Evolutionary conservation across 2,329 filamentous ascomycete species (phyloP).

Genomic region (Pezicula neosporulosa): DNA sequence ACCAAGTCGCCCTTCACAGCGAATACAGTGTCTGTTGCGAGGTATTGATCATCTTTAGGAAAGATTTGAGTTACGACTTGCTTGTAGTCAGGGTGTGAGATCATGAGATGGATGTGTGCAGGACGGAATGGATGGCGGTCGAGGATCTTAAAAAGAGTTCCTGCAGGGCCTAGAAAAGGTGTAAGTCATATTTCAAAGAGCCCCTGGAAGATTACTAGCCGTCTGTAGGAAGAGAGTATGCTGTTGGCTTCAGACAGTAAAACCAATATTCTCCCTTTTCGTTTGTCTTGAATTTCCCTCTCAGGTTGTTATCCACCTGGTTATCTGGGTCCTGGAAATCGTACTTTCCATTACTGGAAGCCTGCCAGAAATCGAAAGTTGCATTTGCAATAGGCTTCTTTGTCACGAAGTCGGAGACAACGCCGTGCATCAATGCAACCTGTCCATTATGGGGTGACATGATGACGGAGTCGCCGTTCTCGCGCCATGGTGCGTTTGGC

Average conservation of each 20-base stretch:
- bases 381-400: constrained; percentile 54
- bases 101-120: constrained; percentile 60
- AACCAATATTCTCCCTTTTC: constrained; percentile 51
- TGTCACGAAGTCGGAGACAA: constrained; percentile 48
- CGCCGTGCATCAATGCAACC: constrained; percentile 54
- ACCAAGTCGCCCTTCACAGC: constrained; percentile 51
- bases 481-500: constrained; percentile 49
- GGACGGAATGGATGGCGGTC: constrained; percentile 60
- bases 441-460: constrained; percentile 47
- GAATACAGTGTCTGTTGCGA: constrained; percentile 48
- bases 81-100: constrained; percentile 45
- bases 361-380: constrained; percentile 61
- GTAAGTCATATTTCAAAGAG: constrained; percentile 3
- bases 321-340: constrained; percentile 57
- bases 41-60: constrained; percentile 63
- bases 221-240: constrained; percentile 28
- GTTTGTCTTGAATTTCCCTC: constrained; percentile 60
- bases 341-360: constrained; percentile 53
- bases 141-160: constrained; percentile 52
- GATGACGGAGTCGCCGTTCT: constrained; percentile 54
- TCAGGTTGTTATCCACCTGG: constrained; percentile 58
- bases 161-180: constrained; percentile 43
- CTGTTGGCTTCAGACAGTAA: constrained; percentile 45
- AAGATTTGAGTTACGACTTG: constrained; percentile 76
- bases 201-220: constrained; percentile 13